Evolutionary conservation across 257 asterid species (phyloP).

Genomic region (Anisodus tanguticus): DNA sequence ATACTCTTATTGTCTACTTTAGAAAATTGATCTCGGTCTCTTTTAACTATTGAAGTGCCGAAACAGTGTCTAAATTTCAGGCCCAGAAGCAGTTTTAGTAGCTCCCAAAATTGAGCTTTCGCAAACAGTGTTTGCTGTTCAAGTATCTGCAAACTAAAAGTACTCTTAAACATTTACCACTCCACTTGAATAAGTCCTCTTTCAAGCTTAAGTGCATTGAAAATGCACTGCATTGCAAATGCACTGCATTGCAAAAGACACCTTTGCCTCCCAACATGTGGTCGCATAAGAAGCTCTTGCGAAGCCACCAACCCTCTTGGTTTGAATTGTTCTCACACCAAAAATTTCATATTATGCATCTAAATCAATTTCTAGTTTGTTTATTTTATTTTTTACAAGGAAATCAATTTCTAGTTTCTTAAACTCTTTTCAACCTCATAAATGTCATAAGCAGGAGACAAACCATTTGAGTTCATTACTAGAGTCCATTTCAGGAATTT

Average conservation of each 20-base stretch:
- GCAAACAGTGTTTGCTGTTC: neutral
- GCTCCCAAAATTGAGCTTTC: too few species aligned
- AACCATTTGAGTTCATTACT: neutral
- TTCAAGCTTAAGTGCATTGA: neutral
- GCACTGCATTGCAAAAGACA: neutral
- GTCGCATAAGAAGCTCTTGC: slow-evolving; percentile 1
- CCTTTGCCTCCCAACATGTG: neutral
- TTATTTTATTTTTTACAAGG: neutral
- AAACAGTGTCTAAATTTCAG: too few species aligned
- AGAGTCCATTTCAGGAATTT: neutral
- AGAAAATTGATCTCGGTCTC: too few species aligned
- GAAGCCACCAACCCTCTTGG: neutral
- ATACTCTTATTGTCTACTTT: too few species aligned
- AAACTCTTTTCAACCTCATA: neutral
- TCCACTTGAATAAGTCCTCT: neutral
- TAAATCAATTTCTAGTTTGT: slow-evolving; percentile 4
- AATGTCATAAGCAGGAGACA: neutral
- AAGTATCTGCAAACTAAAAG: neutral
- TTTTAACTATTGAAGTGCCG: too few species aligned
- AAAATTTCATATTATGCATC: slow-evolving; percentile 8
- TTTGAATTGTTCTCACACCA: neutral
- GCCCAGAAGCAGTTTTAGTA: too few species aligned
- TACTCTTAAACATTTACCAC: neutral
- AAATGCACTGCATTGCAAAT: neutral
- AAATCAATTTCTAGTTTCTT: neutral